A percentile compares a stretch with the other conserved stretches of the same genome.
Evolutionary conservation across 208 protist species (phyloP).

Genomic region (Trypanosoma platydactyli): DNA sequence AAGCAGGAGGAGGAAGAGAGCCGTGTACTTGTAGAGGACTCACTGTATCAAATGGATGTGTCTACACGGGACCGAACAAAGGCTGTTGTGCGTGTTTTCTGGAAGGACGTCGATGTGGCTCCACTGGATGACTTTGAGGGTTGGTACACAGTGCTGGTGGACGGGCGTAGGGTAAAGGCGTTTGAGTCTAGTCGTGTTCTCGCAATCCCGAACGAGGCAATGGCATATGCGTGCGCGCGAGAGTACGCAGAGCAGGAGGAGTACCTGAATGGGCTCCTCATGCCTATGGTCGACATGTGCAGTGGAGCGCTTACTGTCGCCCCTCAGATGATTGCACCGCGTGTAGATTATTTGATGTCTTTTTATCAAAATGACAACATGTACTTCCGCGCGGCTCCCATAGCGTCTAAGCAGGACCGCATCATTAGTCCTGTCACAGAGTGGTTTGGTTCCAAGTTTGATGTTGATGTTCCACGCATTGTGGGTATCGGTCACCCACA

Average conservation of each 20-base stretch:
- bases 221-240: constrained; percentile 82
- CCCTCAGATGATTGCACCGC: constrained; percentile 83
- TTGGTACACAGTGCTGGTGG: constrained; percentile 87
- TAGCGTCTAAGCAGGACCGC: constrained; percentile 75
- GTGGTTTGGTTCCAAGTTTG: constrained; percentile 77
- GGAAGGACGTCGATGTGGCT: constrained; percentile 83
- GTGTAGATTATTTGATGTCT: constrained; percentile 91
- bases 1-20: constrained; percentile 69
- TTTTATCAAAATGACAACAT: constrained; percentile 93
- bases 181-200: constrained; percentile 80
- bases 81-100: constrained; percentile 82
- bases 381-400: constrained; percentile 82
- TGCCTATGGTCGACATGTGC: constrained; percentile 90
- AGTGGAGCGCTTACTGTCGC: constrained; percentile 85
- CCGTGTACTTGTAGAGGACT: constrained; percentile 79
- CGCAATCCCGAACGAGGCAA: constrained; percentile 79
- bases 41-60: constrained; percentile 91
- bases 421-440: constrained; percentile 70
- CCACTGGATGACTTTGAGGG: constrained; percentile 52
- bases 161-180: constrained; percentile 85
- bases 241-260: constrained; percentile 87
- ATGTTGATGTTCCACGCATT: constrained; percentile 81
- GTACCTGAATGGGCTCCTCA: constrained; percentile 87
- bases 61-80: constrained; percentile 66
- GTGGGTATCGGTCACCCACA: constrained; percentile 82